Evolutionary conservation across 345 rosid species (phyloP).

Genomic region (Camelina sativa): DNA sequence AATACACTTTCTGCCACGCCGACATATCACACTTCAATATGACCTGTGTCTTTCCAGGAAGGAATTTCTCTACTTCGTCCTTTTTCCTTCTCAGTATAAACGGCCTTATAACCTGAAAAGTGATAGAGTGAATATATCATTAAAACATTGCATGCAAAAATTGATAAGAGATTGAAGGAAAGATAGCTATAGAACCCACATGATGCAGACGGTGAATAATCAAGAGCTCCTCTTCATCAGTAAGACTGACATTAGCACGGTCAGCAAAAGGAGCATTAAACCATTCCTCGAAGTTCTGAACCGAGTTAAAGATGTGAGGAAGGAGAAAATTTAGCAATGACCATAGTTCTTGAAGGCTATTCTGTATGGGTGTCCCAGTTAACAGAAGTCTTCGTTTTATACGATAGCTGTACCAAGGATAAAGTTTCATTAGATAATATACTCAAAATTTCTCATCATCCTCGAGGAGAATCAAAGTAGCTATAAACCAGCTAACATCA

Average conservation of each 20-base stretch:
- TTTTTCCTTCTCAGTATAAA: constrained; percentile 97
- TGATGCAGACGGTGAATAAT: constrained; percentile 96
- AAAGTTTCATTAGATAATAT: constrained; percentile 40
- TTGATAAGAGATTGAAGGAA: constrained; percentile 18
- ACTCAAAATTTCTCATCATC: constrained; percentile 18
- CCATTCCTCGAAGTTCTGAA: constrained; percentile 96
- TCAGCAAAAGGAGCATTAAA: constrained; percentile 99
- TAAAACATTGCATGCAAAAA: constrained; percentile 23
- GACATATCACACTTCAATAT: constrained; percentile 97
- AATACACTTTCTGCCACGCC: constrained; percentile 98
- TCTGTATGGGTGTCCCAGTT: constrained; percentile 99
- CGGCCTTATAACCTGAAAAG: constrained; percentile 92
- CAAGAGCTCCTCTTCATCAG: constrained; percentile 93
- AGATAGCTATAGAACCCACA: constrained; percentile 53
- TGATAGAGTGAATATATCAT: constrained; percentile 13
- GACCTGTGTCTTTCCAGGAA: constrained; percentile 95
- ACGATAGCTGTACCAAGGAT: constrained; percentile 70
- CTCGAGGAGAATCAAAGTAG: constrained; percentile 14
- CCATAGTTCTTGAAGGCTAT: constrained; percentile 97
- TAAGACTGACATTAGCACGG: constrained; percentile 81
- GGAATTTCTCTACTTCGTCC: constrained; percentile 97
- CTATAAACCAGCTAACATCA: constrained; percentile 18
- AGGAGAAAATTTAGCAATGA: constrained; percentile 97
- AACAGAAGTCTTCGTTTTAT: constrained; percentile 90
- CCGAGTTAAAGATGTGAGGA: constrained; percentile 92